Evolutionary conservation across 345 rosid species (phyloP).

Genomic region (Salix koriyanagi): DNA sequence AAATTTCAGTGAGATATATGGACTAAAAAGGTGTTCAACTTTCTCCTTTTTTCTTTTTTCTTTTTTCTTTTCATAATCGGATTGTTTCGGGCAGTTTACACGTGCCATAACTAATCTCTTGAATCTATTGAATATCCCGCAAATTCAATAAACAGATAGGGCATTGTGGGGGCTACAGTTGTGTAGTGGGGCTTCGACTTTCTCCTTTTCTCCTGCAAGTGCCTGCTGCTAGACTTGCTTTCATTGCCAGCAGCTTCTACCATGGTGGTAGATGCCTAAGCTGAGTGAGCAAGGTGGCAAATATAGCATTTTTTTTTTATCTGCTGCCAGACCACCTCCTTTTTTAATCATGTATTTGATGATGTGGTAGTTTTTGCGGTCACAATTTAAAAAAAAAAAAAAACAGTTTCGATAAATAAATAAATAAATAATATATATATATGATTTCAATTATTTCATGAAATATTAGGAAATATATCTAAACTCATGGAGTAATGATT

Average conservation of each 20-base stretch:
- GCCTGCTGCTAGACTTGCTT: neutral
- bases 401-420: too few relatives aligned
- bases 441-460: too few relatives aligned
- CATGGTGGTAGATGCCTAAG: neutral
- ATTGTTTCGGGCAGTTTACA: too few relatives aligned
- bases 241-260: conserved; percentile 3
- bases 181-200: neutral
- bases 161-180: fast-evolving
- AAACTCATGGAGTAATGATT: neutral
- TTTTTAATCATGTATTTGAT: too few relatives aligned
- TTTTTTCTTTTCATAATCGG: too few relatives aligned
- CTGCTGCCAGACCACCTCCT: too few relatives aligned
- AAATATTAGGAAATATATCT: too few relatives aligned
- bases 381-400: too few relatives aligned
- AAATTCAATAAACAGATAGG: fast-evolving
- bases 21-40: neutral
- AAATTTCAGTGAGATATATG: conserved; percentile 12
- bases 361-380: too few relatives aligned
- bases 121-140: too few relatives aligned
- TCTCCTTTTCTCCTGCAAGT: neutral
- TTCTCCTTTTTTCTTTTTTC: neutral
- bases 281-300: too few relatives aligned
- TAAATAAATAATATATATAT: too few relatives aligned
- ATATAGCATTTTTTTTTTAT: neutral
- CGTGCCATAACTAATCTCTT: fast-evolving